Base-by-base conservation (phyloP, 1,139 yeast genomes). In the Geotrichum macrosporum region DNA sequence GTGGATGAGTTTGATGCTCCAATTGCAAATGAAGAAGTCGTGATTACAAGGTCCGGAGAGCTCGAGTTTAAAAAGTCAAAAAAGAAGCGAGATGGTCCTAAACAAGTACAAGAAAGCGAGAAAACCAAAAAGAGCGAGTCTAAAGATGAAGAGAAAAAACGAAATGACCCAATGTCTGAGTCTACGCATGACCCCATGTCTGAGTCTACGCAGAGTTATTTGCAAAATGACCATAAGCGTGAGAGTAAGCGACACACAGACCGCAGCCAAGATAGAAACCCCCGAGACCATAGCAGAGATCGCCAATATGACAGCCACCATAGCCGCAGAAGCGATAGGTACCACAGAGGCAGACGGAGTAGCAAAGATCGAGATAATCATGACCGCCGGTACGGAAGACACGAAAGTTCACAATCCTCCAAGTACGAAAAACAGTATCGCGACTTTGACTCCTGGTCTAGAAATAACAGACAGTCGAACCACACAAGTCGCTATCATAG, bases 11-110 rank as follows among this genome's bases (percentile, higher is more conserved):
- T 56, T 16, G 69, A 68, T 51, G 53, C 55, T n/a, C 72, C 72
- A 3, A 40, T 67, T 10, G 71, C 73, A 4, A 64, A 61, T 2
- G 68, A 70, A 19, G 65, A 71, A 10, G 76, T 84, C 0, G 57
- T 69, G 1, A 80, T 87, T 24, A 68, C 62, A 1, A 73, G 77
- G 35, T 78, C 89, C 65, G 96, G 95, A 1, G 70, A 63, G 46
- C 51, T 64, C 30, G 56, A 61, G 34, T 58, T 59, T 39, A 52
- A 51, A 30, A 53, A 51, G 36, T 51, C 53, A 27, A 22, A 19
- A 19, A 22, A 34, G 12, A 38, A 29, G 27, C 31, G 41, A 18
- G 29, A 20, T n/a, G 3, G 8, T 13, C 12, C n/a, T 31, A 29
- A 19, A 29, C 24, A 10, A 10, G 13, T 5, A 22, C 4, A 8